These are phyloP conservation scores for Penicillium angulare DNA, from an alignment of 495 filamentous ascomycete species.

Conservation along the genomic window DNA sequence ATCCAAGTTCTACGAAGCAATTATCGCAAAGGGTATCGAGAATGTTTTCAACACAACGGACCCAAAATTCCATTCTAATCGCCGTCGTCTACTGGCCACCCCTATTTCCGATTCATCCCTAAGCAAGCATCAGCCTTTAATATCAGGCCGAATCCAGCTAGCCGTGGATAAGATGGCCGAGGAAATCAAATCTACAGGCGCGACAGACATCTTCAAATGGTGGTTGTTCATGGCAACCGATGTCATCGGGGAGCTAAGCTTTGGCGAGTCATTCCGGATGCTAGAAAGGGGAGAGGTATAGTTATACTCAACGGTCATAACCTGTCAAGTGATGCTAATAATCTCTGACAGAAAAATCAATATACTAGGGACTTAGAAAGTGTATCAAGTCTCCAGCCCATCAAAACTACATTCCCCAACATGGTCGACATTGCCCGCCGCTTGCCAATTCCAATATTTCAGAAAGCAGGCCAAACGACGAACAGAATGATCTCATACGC, in stretches of 20 bases:
- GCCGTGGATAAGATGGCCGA: conserved; percentile 33
- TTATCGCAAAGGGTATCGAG: conserved; percentile 11
- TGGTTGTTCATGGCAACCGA: conserved; percentile 57
- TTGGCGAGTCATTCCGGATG: conserved; percentile 57
- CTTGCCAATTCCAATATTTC: conserved; percentile 16
- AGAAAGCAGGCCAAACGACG: conserved; percentile 45
- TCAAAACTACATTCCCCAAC: conserved; percentile 36
- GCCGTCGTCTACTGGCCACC: conserved; percentile 34
- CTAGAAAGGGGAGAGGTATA: conserved; percentile 48
- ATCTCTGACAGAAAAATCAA: conserved; percentile 33
- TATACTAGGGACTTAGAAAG: conserved; percentile 38
- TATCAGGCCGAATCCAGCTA: conserved; percentile 26
- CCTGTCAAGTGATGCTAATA: background rate
- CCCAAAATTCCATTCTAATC: conserved; percentile 25
- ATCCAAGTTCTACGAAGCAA: conserved; percentile 17
- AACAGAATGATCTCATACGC: conserved; percentile 44
- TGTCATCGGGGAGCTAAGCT: conserved; percentile 53
- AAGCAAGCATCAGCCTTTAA: conserved; percentile 24
- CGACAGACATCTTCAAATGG: conserved; percentile 54
- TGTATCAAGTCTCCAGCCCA: conserved; percentile 22
- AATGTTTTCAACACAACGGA: conserved; percentile 35
- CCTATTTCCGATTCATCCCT: conserved; percentile 40
- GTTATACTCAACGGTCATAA: background rate
- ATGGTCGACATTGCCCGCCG: conserved; percentile 11
- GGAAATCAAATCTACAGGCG: conserved; percentile 28